Conservation (phyloP, 78 protist species). For the Anaeramoeba ignava region DNA sequence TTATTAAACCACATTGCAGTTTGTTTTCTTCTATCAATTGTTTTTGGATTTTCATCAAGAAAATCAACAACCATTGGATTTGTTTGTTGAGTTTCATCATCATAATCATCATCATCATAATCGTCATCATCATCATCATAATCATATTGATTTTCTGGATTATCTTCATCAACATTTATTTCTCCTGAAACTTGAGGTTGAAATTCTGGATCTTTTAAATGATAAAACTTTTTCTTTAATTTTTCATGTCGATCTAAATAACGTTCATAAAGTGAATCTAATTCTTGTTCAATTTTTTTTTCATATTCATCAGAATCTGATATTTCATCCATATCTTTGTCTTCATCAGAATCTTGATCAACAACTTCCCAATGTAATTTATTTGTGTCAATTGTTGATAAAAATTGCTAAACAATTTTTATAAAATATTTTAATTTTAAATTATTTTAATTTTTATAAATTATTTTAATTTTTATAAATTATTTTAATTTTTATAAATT, state of each 20-base stretch:
- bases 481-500: no score
- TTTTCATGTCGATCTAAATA: neutral
- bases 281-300: slow-evolving; percentile 8
- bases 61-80: neutral
- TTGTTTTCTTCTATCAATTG: neutral
- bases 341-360: no score
- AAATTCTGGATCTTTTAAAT: neutral
- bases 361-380: no score
- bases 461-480: no score
- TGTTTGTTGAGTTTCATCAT: neutral
- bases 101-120: neutral
- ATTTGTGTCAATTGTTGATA: no score
- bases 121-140: neutral
- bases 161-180: no score
- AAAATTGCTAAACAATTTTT: no score
- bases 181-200: slow-evolving; percentile 6
- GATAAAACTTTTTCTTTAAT: neutral
- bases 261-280: neutral
- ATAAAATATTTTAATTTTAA: no score
- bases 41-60: neutral
- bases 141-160: no score
- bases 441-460: no score
- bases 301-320: neutral
- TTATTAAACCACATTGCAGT: no score
- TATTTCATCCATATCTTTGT: slow-evolving; percentile 16